Evolutionary conservation across 768 basidiomycete genomes (phyloP).

Genomic region (Agrocybe chaxingu): DNA sequence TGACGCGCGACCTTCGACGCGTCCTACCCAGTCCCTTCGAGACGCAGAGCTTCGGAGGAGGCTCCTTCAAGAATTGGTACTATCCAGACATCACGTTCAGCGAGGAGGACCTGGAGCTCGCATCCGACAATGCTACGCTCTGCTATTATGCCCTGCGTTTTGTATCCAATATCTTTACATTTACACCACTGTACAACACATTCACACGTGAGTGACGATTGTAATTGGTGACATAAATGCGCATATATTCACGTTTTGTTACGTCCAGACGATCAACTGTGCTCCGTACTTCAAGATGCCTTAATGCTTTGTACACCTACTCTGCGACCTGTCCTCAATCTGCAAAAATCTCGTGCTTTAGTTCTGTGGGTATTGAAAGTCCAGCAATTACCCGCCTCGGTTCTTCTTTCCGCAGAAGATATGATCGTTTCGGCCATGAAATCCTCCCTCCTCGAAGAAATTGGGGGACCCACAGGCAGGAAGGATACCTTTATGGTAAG

Average conservation of each 20-base stretch:
- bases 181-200: slow-evolving; percentile 37
- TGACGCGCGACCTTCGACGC: slow-evolving; percentile 52
- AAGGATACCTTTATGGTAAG: slow-evolving; percentile 30
- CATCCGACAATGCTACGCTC: slow-evolving; percentile 40
- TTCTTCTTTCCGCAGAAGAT: slow-evolving; percentile 29
- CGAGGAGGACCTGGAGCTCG: slow-evolving; percentile 36
- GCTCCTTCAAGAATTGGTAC: slow-evolving; percentile 15
- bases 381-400: slow-evolving; percentile 41
- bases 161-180: slow-evolving; percentile 48
- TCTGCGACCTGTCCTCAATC: slow-evolving; percentile 33
- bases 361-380: slow-evolving; percentile 48
- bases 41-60: slow-evolving; percentile 9
- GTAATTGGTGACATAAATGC: background rate
- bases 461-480: slow-evolving; percentile 29
- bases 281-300: slow-evolving; percentile 39
- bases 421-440: slow-evolving; percentile 33
- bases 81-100: slow-evolving; percentile 13
- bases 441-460: slow-evolving; percentile 29
- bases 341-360: slow-evolving; percentile 42
- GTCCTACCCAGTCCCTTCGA: slow-evolving; percentile 33
- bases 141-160: slow-evolving; percentile 53
- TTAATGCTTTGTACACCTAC: slow-evolving; percentile 37
- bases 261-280: slow-evolving; percentile 39
- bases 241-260: background rate
- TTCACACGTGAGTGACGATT: slow-evolving; percentile 44